Evolutionary conservation across 257 asterid species (phyloP).

Genomic region (Lithospermum erythrorhizon): DNA sequence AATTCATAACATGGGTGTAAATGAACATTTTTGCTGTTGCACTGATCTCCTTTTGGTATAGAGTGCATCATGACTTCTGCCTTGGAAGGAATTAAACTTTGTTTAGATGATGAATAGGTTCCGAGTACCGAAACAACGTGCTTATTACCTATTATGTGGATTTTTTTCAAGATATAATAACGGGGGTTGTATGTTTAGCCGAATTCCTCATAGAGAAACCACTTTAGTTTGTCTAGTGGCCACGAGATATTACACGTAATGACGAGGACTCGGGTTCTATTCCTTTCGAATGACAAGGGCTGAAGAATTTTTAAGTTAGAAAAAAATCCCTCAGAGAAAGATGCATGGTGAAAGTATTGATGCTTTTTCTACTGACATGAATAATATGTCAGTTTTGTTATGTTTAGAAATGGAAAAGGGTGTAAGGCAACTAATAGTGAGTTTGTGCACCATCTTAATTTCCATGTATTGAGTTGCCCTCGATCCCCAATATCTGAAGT

Average conservation of each 20-base stretch:
- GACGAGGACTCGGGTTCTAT: no score
- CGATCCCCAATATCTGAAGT: not conserved
- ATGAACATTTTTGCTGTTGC: no score
- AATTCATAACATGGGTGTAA: no score
- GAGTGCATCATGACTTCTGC: not conserved
- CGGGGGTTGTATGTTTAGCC: not conserved
- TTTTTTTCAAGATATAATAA: no score
- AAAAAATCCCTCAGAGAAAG: not conserved
- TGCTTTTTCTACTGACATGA: no score
- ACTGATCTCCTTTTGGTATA: not conserved
- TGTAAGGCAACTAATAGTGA: not conserved
- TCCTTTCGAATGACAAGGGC: no score
- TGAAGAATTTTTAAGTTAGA: no score
- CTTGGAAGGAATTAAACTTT: not conserved
- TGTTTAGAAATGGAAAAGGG: no score
- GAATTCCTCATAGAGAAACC: no score
- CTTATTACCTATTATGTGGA: not conserved
- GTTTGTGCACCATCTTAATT: not conserved
- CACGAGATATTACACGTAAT: no score
- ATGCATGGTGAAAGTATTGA: not conserved
- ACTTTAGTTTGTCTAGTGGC: no score
- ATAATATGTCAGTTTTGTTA: not conserved
- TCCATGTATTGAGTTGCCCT: not conserved
- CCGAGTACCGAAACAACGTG: not conserved
- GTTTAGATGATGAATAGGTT: not conserved